Evolutionary conservation across 176 grass and related monocot genomes (phyloP).

Genomic region (Carex kokanica): DNA sequence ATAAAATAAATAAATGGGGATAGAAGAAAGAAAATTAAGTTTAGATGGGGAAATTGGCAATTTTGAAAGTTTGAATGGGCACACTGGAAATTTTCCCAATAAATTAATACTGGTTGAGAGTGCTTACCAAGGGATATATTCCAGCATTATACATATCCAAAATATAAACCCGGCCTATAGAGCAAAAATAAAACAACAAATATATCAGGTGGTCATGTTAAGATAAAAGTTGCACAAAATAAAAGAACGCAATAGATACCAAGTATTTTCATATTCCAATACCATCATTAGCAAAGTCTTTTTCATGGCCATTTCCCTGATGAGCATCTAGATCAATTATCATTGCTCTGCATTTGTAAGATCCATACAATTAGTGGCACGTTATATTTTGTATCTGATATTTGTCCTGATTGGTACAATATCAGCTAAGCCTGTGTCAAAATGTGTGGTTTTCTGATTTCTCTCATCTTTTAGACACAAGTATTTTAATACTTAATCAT

Average conservation of each 20-base stretch:
- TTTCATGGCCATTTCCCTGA: conserved; percentile 98
- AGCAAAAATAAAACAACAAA: background rate
- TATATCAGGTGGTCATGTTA: background rate
- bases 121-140: conserved; percentile 90
- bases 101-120: background rate
- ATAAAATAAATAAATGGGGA: too few species aligned
- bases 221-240: background rate
- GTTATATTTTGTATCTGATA: background rate
- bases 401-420: background rate
- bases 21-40: too few species aligned
- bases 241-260: background rate
- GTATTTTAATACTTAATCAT: background rate
- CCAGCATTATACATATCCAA: conserved; percentile 95
- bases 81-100: too few species aligned
- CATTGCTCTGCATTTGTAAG: conserved; percentile 59
- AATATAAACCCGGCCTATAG: conserved; percentile 70
- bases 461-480: background rate
- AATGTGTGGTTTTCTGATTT: background rate
- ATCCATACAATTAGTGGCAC: background rate
- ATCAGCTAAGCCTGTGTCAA: background rate
- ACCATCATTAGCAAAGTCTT: conserved; percentile 84
- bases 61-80: too few species aligned
- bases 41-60: too few species aligned
- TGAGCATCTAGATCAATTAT: conserved; percentile 98
- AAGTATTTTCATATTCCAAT: background rate